Conservation (phyloP, 2,329 filamentous ascomycete species). For the Neofusicoccum kwambonambiense region DNA sequence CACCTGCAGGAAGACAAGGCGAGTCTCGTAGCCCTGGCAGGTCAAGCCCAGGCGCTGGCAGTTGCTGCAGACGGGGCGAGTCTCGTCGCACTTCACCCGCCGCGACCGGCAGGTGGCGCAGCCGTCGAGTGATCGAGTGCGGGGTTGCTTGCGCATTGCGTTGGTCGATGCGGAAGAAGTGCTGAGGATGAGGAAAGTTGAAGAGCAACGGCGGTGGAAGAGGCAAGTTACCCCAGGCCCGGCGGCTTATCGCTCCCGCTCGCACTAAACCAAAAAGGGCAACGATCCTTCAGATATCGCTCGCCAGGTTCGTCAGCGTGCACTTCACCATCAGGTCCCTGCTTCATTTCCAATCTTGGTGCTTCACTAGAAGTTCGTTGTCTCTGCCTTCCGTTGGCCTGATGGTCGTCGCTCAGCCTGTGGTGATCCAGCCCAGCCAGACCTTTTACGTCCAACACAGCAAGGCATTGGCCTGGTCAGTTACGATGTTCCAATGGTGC, state of each 20-base stretch:
- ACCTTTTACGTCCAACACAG: too few species aligned
- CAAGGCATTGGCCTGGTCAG: too few species aligned
- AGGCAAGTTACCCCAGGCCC: neutral
- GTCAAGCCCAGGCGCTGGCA: constrained; percentile 16
- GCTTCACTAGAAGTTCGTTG: too few species aligned
- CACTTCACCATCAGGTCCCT: too few species aligned
- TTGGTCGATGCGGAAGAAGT: neutral
- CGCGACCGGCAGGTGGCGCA: constrained; percentile 21
- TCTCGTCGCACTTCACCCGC: constrained; percentile 21
- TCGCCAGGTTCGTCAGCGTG: too few species aligned
- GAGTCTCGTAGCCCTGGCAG: constrained; percentile 18
- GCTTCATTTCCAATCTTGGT: too few species aligned
- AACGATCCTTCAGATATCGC: too few species aligned
- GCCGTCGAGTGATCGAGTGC: constrained; percentile 20
- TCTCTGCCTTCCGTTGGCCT: too few species aligned
- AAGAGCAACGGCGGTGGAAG: neutral
- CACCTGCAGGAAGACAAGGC: constrained; percentile 16
- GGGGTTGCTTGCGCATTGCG: neutral
- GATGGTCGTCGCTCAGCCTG: too few species aligned
- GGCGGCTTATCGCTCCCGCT: neutral
- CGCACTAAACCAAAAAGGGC: too few species aligned
- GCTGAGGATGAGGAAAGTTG: neutral
- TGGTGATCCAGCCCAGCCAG: too few species aligned
- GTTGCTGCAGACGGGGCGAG: constrained; percentile 16
- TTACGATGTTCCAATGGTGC: too few species aligned